Base-by-base conservation (phyloP, 2,329 filamentous ascomycete genomes). In the Graphilbum sp. region DNA sequence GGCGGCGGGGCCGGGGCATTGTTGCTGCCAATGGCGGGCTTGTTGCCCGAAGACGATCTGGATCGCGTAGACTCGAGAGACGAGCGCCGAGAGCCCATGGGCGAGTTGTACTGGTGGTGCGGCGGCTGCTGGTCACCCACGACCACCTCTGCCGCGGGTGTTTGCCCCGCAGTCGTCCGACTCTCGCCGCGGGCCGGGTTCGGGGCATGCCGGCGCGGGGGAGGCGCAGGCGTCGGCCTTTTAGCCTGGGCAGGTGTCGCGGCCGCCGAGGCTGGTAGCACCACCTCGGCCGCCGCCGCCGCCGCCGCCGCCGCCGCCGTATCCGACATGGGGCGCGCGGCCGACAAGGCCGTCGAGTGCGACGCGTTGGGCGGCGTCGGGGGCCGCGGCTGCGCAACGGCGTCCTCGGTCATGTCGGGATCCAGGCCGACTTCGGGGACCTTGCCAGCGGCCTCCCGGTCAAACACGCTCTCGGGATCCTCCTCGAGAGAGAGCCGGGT, bases 391-490 rank as follows among this genome's bases (percentile, higher is more conserved):
- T 45, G 39, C 24, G 53, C 49, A 38, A 54, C 39, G 38, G 53
- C 44, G 41, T 55, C 50, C 46, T 45, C 46, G 1, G 39, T 37
- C 4, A 43, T 44, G 3, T 50, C 50, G 1, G 41, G 41, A 15
- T 50, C 49, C 9, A 49, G 18, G 27, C 47, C 59, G 39, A 49
- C 52, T 41, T 69, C 67, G 5, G 66, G 66, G 5, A 62, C 49
- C 45, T 67, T 71, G 25, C 65, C 67, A 15, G 63, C 66, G 27
- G 65, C 59, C 49, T 72, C 67, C 31, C 58, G 62, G 43, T 72
- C 67, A 42, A 72, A 70, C 17, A 67, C 56, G 27, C 65, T 68
- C 41, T 71, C 66, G 17, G 54, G 48, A 4, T 60, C 62, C 36
- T 69, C 64, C 19, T 68, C 62, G n/a, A 54, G 49, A 43, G 57